These are phyloP conservation scores for Colletotrichum godetiae DNA, from an alignment of 2,329 filamentous ascomycete genomes.

Conservation along the genomic window DNA sequence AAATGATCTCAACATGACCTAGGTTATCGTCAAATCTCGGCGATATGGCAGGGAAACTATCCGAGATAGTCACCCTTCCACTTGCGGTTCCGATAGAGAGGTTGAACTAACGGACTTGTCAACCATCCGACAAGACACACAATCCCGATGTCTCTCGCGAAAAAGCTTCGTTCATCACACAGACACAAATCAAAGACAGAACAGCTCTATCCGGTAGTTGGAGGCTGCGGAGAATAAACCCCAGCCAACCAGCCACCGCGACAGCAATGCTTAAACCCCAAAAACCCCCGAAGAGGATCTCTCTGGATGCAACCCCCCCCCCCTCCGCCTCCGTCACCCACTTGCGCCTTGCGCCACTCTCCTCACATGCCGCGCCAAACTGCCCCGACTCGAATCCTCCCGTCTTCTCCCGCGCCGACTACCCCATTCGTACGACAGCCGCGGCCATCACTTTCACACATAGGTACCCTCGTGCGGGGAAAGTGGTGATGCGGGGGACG, in stretches of 20 bases:
- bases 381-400: neutral
- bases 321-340: too few species aligned
- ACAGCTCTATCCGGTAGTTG: neutral
- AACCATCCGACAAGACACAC: neutral
- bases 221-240: constrained; percentile 9
- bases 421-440: neutral
- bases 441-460: neutral
- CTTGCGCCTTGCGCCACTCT: neutral
- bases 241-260: constrained; percentile 2
- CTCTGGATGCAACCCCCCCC: neutral
- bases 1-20: neutral
- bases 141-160: neutral
- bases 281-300: neutral
- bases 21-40: neutral
- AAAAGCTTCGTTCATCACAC: neutral
- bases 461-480: neutral
- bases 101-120: neutral
- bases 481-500: constrained; percentile 10
- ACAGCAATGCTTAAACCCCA: neutral
- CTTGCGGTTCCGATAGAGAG: neutral
- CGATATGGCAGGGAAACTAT: neutral
- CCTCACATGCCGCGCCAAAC: neutral
- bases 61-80: too few species aligned
- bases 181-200: neutral
- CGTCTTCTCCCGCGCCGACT: neutral